These are phyloP conservation scores for Fraxinus quadrangulata DNA, from an alignment of 257 asterid species.

Conservation along the genomic window DNA sequence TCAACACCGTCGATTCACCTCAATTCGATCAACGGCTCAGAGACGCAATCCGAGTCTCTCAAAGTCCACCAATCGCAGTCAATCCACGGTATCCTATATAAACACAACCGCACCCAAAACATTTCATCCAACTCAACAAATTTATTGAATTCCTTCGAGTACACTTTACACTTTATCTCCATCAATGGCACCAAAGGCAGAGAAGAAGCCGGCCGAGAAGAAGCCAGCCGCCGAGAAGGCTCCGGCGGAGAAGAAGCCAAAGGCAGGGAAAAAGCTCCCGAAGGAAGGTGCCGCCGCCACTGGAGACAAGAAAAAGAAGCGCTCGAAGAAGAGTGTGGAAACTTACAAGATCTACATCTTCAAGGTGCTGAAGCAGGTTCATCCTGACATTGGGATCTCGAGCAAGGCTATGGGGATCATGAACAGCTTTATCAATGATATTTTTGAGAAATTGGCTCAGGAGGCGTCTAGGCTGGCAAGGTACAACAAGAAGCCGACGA, in stretches of 20 bases:
- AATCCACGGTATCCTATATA: slow-evolving; percentile 23
- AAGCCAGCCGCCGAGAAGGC: slow-evolving; percentile 44
- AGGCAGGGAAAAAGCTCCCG: slow-evolving; percentile 47
- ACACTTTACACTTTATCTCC: not conserved
- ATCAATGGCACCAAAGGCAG: slow-evolving; percentile 35
- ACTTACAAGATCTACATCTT: slow-evolving; percentile 50
- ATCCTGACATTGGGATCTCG: slow-evolving; percentile 42
- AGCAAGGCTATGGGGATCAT: slow-evolving; percentile 50
- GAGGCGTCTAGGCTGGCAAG: slow-evolving; percentile 35
- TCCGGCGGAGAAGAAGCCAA: slow-evolving; percentile 42
- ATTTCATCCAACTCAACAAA: not conserved
- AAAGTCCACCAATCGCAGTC: not conserved
- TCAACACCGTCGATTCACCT: not conserved
- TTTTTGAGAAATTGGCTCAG: slow-evolving; percentile 41
- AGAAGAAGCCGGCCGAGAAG: slow-evolving; percentile 45
- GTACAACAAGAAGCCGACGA: slow-evolving; percentile 46
- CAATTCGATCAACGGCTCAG: slow-evolving; percentile 2
- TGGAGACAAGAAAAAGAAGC: slow-evolving; percentile 42
- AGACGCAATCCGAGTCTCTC: not conserved
- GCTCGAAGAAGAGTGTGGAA: slow-evolving; percentile 32
- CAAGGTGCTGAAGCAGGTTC: slow-evolving; percentile 44
- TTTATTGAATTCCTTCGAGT: not conserved
- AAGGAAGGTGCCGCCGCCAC: slow-evolving; percentile 31
- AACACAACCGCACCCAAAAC: not conserved
- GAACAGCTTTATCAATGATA: slow-evolving; percentile 46